Base-by-base conservation (phyloP, 345 rosid species). In the Trapa bicornis region DNA sequence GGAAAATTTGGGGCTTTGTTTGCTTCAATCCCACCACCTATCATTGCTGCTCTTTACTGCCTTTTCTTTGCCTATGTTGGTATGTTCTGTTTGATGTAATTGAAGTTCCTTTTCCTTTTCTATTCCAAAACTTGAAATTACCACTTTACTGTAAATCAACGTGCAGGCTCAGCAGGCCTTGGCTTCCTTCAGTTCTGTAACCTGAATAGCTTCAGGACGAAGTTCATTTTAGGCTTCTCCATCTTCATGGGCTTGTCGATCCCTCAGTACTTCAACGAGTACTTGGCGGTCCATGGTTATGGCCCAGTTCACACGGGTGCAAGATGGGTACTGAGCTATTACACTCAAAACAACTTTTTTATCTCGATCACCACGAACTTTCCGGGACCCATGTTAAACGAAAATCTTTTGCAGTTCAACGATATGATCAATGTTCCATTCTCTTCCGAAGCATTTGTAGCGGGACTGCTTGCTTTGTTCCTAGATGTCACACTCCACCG, bases 381-480 rank as follows among this genome's bases (percentile, higher is more conserved):
- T 22, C 29, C 0, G 29, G 29, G 29, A 22, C 29, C 29, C 29
- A 22, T 22, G 29, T 22, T 22, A 22, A 22, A 22, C 29, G 29
- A 22, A 22, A 12, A 6, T 73, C 61, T 52, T 75, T 65, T 72
- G 77, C 89, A 94, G 99, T 94, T 94, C 83, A 94, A 94, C 67
- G 99, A 94, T 79, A 94, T 94, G 89, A 78, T 89, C 67, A 94
- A 94, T 67, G 97, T 89, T 68, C 95, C 99, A 3, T 86, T 86
- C 79, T 88, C 99, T 0, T 91, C 95, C 0, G 91, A 91, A 65
- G 79, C 93, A 4, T 91, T 94, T 56, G 91, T 94, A 5, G 97
- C 96, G 15, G 97, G 99, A 43, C 48, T 80, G 12, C 71, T 87
- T 71, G 96, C 92, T 0, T 70, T 81, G 70, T 78, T 94, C 72